Evolutionary conservation across 192 early-diverging fungal species (phyloP).

Genomic region (Obelidium mucronatum): DNA sequence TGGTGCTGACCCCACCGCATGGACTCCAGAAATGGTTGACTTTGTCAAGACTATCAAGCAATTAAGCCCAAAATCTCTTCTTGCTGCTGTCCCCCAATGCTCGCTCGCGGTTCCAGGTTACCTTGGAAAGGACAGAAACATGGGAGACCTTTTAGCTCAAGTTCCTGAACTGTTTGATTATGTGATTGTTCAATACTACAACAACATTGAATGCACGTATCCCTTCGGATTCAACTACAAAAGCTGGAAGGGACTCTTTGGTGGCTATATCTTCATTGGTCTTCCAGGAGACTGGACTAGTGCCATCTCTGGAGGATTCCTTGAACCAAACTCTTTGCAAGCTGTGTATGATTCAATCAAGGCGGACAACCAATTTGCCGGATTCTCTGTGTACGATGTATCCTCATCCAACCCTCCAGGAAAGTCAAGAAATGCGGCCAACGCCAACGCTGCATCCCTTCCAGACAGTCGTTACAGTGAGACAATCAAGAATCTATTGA

Average conservation of each 20-base stretch:
- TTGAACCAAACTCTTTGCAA: constrained; percentile 20
- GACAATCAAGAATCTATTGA: constrained; percentile 4
- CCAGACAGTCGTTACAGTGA: constrained; percentile 7
- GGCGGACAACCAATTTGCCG: constrained; percentile 18
- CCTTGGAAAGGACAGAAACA: constrained; percentile 26
- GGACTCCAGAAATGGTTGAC: constrained; percentile 25
- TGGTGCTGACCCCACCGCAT: not conserved
- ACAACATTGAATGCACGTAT: constrained; percentile 33
- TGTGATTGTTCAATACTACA: constrained; percentile 25
- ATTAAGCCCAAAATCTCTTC: constrained; percentile 1
- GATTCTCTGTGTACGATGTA: constrained; percentile 18
- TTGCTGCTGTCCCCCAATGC: constrained; percentile 31
- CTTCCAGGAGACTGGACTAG: constrained; percentile 16
- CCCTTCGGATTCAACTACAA: constrained; percentile 30
- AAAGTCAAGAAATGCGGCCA: not conserved
- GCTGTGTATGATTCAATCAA: constrained; percentile 18
- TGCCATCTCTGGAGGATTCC: constrained; percentile 24
- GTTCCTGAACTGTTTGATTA: constrained; percentile 8
- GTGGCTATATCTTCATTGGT: constrained; percentile 23
- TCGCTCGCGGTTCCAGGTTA: constrained; percentile 13
- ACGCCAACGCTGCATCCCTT: not conserved
- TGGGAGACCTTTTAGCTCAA: constrained; percentile 20
- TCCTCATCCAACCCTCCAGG: constrained; percentile 16
- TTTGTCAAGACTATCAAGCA: constrained; percentile 1
- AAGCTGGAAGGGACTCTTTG: not conserved